Base-by-base conservation (phyloP, 2,329 filamentous ascomycete species). In the Curvularia sp. region DNA sequence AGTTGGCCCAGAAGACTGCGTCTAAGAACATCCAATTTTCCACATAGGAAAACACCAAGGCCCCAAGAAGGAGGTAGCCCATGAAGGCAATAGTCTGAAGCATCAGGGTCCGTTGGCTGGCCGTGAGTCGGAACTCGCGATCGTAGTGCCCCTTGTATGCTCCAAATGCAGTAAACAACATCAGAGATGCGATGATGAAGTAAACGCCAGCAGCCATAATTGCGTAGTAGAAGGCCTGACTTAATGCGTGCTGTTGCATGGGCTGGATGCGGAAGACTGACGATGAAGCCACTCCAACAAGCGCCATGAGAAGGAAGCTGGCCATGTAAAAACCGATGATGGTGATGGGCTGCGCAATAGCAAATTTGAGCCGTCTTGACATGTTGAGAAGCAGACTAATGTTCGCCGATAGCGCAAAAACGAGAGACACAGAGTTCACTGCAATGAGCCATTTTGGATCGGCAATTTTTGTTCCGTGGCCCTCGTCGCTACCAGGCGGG, bases 201-300 rank as follows among this genome's bases (percentile, higher is more conserved):
- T 87, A 87, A 3, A 87, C 69, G 0, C 69, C 79, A 2, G 85
- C 83, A 4, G 86, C 86, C 54, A 86, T 84, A 51, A 86, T 82
- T 1, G 79, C 85, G 63, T 87, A 87, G 68, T 87, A 88, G 69
- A 82, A 87, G 6, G 83, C 83, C 63, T 85, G 82, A 0, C 82
- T 82, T 23, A 87, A 72, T 1, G 83, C 79, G 62, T 82, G 81
- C 10, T 77, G 72, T 39, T 73, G 56, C 13, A 74, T 74, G 0
- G 80, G 78, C 19, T 75, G 73, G 9, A 82, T 72, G 15, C 76
- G 78, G 55, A 84, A 81, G 10, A 78, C 63, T 2, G 75, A 72
- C 7, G 80, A 78, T 0, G 79, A 80, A 10, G 82, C 80, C 5
- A 81, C 79, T 15, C 78, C 72, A 3, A 86, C 79, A 9, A 86